phyloP scores from a whole-genome alignment of 192 early-diverging fungal species.

The Linderina pennispora region DNA sequence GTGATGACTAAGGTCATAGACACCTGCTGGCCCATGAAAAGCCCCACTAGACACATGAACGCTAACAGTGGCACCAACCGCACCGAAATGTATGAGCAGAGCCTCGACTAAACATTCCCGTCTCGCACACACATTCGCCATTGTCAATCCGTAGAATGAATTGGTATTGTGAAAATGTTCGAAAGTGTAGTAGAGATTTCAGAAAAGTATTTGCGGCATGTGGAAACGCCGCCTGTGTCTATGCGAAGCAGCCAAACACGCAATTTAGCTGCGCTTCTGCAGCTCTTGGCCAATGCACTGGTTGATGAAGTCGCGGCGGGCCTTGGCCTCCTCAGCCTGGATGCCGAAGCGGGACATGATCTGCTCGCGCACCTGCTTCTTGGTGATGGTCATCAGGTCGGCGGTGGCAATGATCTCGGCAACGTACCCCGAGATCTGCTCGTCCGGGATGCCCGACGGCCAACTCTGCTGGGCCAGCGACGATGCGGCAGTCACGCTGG shows the following conservation, averaged over 20 bases:
- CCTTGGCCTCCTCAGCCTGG: slow-evolving; percentile 61
- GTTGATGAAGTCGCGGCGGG: slow-evolving; percentile 84
- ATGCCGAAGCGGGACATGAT: slow-evolving; percentile 71
- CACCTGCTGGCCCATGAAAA: too few relatives aligned
- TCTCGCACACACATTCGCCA: too few relatives aligned
- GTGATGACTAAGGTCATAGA: too few relatives aligned
- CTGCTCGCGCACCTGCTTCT: slow-evolving; percentile 96
- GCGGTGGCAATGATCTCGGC: slow-evolving; percentile 77
- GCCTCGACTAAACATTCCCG: too few relatives aligned
- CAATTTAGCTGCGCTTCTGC: slow-evolving; percentile 14
- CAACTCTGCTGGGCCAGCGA: slow-evolving; percentile 17
- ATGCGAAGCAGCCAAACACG: slow-evolving; percentile 4
- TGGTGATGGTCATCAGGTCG: slow-evolving; percentile 97
- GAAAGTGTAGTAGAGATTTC: too few relatives aligned
- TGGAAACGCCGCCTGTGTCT: too few relatives aligned
- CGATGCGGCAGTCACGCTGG: slow-evolving; percentile 10
- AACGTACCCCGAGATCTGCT: slow-evolving; percentile 61
- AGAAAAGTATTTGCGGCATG: too few relatives aligned
- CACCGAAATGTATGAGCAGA: too few relatives aligned
- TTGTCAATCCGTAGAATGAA: too few relatives aligned
- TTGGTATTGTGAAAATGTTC: too few relatives aligned
- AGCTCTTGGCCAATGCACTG: slow-evolving; percentile 60
- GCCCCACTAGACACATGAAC: too few relatives aligned
- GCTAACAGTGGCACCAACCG: too few relatives aligned
- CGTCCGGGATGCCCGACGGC: slow-evolving; percentile 57